phyloP scores from a whole-genome alignment of 192 early-diverging fungal species.

The Pilobolus umbonatus region DNA sequence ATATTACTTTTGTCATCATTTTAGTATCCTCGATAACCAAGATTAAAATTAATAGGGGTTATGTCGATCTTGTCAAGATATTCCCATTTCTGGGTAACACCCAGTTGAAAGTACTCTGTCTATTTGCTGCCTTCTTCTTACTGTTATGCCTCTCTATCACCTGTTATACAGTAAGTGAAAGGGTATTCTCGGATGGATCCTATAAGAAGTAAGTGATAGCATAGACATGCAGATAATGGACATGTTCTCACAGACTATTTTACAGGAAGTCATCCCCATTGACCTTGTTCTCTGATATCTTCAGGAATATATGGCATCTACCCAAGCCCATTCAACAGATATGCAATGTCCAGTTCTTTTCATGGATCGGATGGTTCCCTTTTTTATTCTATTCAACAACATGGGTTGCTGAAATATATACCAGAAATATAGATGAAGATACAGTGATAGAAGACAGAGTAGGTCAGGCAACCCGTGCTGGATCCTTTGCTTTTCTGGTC shows the following conservation, averaged over 20 bases:
- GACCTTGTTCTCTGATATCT: slow-evolving; percentile 25
- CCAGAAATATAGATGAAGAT: slow-evolving; percentile 6
- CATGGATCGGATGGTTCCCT: slow-evolving; percentile 98
- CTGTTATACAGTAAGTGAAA: slow-evolving; percentile 62
- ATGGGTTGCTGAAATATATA: slow-evolving; percentile 52
- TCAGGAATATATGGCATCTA: slow-evolving; percentile 51
- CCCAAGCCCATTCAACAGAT: slow-evolving; percentile 69
- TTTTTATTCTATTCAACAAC: slow-evolving; percentile 84
- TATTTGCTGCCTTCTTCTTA: slow-evolving; percentile 68
- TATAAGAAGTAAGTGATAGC: neutral
- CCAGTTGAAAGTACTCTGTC: slow-evolving; percentile 79
- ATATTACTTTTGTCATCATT: neutral
- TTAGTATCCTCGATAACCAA: neutral
- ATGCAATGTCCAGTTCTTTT: slow-evolving; percentile 92
- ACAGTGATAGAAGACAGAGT: slow-evolving; percentile 17
- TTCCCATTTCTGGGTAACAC: slow-evolving; percentile 73
- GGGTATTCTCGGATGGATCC: slow-evolving; percentile 17
- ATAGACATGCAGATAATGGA: neutral
- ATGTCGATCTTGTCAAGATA: slow-evolving; percentile 61
- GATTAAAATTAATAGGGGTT: slow-evolving; percentile 48
- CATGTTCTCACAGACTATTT: neutral
- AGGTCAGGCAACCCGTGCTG: slow-evolving; percentile 61
- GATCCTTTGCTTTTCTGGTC: slow-evolving; percentile 81
- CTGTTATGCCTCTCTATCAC: slow-evolving; percentile 57
- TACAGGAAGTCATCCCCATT: slow-evolving; percentile 5